A percentile compares a stretch with the other conserved stretches of the same genome.
phyloP scores from a whole-genome alignment of 331 rosid genomes.

The Acacia concinna region DNA sequence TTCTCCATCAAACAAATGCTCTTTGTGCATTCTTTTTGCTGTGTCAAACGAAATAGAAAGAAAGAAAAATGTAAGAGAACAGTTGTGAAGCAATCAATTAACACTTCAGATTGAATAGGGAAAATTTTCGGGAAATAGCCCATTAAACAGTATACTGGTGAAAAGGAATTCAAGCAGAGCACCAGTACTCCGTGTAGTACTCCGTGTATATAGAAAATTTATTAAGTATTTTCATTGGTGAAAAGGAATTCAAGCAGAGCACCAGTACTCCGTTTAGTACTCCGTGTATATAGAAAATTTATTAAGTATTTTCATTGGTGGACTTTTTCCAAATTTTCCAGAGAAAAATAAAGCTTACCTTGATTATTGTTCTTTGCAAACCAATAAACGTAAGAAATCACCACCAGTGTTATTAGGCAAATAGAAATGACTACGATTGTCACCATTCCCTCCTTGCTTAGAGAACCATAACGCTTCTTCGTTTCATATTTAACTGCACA shows the following conservation, averaged over 20 bases:
- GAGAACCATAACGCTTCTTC: slow-evolving; percentile 17
- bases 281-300: too few species aligned
- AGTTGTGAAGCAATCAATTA: not conserved
- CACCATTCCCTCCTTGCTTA: slow-evolving; percentile 38
- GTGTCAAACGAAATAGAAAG: not conserved
- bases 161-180: too few species aligned
- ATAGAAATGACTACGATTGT: slow-evolving; percentile 20
- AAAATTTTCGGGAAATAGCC: too few species aligned
- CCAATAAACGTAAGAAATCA: slow-evolving; percentile 6
- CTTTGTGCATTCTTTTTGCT: not conserved
- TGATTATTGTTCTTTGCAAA: not conserved
- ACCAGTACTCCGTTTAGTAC: too few species aligned
- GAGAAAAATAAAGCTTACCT: not conserved
- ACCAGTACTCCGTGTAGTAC: too few species aligned
- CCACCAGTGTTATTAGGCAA: not conserved
- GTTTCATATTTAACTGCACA: slow-evolving; percentile 44
- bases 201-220: too few species aligned
- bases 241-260: too few species aligned
- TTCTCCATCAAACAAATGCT: not conserved
- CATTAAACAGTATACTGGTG: too few species aligned
- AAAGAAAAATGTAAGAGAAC: not conserved
- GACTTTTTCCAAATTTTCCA: too few species aligned
- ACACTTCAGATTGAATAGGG: not conserved
- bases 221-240: too few species aligned
- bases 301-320: too few species aligned